Conservation (phyloP, 495 filamentous ascomycete species). For the Trichoderma virens region DNA sequence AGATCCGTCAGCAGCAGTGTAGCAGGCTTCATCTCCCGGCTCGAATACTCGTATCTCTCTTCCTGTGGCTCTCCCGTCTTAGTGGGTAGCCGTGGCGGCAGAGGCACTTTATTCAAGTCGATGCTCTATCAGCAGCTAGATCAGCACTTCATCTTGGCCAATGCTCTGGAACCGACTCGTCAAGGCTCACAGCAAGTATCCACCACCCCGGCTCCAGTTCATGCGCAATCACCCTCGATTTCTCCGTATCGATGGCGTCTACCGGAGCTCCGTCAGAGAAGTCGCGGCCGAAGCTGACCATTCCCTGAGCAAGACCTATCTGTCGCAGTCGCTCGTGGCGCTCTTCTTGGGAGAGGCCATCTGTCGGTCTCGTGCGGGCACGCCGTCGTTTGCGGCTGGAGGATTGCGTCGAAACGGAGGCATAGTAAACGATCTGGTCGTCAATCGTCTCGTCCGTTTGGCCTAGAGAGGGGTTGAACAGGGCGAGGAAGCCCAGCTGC, state of each 20-base stretch:
- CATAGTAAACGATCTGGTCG: constrained; percentile 91
- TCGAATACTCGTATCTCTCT: constrained; percentile 63
- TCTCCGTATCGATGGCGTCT: constrained; percentile 86
- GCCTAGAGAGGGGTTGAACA: constrained; percentile 91
- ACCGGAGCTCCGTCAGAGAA: constrained; percentile 72
- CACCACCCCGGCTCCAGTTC: constrained; percentile 85
- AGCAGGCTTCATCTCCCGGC: constrained; percentile 81
- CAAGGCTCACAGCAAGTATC: constrained; percentile 69
- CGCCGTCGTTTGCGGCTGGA: constrained; percentile 24
- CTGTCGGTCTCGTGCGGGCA: constrained; percentile 21
- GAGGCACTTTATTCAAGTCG: constrained; percentile 59
- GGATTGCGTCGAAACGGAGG: constrained; percentile 49
- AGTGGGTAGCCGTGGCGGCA: constrained; percentile 30
- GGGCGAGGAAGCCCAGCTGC: constrained; percentile 77
- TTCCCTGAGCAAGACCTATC: constrained; percentile 95
- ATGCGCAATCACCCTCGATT: constrained; percentile 70
- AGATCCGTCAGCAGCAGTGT: constrained; percentile 72
- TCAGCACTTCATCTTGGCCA: background rate
- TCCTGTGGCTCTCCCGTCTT: constrained; percentile 19
- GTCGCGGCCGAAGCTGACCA: constrained; percentile 86
- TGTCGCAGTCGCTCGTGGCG: constrained; percentile 79
- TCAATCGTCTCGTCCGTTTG: constrained; percentile 77
- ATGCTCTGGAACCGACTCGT: background rate
- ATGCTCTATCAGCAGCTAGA: constrained; percentile 46
- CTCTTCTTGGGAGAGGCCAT: constrained; percentile 46